phyloP scores from a whole-genome alignment of 164 flowering plant genomes.

The Vitis cinerea region DNA sequence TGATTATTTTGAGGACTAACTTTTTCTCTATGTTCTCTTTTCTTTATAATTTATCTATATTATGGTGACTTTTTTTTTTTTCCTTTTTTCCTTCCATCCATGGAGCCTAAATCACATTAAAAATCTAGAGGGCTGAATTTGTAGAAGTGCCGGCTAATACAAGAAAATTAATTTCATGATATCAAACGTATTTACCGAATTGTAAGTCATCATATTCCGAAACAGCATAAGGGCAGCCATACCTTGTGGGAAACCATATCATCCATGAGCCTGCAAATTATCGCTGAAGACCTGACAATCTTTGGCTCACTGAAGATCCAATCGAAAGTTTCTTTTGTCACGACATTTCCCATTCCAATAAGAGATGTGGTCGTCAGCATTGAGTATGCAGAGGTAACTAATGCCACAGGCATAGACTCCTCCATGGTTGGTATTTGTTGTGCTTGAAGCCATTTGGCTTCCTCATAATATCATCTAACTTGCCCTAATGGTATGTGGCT shows the following conservation, averaged over 20 bases:
- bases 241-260: constrained; percentile 18
- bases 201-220: too few relatives aligned
- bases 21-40: too few relatives aligned
- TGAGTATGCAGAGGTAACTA: constrained; percentile 1
- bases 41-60: too few relatives aligned
- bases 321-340: constrained; percentile 26
- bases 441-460: constrained; percentile 30
- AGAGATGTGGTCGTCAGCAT: constrained; percentile 10
- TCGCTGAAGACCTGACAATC: background rate
- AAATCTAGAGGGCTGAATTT: too few relatives aligned
- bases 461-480: constrained; percentile 18
- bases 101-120: too few relatives aligned
- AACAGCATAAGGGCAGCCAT: background rate
- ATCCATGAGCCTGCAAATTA: constrained; percentile 13
- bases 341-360: background rate
- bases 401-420: constrained; percentile 22
- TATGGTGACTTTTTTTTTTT: too few relatives aligned
- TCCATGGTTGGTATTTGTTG: constrained; percentile 21
- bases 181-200: too few relatives aligned
- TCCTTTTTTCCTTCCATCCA: too few relatives aligned
- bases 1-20: too few relatives aligned
- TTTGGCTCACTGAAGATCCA: constrained; percentile 22
- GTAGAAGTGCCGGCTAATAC: too few relatives aligned
- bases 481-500: background rate
- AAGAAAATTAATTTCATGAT: too few relatives aligned